Evolutionary conservation across 2,329 filamentous ascomycete species (phyloP).

Genomic region (Akanthomyces dipterigenus): DNA sequence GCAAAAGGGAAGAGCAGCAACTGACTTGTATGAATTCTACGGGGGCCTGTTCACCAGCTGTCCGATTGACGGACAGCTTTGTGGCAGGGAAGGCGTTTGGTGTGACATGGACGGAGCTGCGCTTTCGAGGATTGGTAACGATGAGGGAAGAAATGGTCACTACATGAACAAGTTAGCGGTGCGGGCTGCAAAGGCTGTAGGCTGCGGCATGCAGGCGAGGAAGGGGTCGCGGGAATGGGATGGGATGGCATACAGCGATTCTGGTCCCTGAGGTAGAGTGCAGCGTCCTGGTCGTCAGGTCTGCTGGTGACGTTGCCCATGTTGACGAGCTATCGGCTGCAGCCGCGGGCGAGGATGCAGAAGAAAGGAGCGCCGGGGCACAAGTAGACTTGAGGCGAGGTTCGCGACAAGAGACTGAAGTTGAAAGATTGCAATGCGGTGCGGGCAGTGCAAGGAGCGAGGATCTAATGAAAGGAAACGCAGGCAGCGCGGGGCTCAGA

Average conservation of each 20-base stretch:
- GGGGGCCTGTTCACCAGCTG: conserved; percentile 64
- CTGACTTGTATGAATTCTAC: conserved; percentile 89
- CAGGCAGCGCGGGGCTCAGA: conserved; percentile 21
- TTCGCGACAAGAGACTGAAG: background rate
- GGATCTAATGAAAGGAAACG: conserved; percentile 3
- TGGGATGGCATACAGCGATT: conserved; percentile 63
- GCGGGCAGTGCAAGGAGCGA: background rate
- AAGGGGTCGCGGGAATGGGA: conserved; percentile 13
- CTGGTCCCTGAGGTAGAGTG: conserved; percentile 85
- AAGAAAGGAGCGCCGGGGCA: background rate
- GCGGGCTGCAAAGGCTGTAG: background rate
- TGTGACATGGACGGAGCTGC: conserved; percentile 66
- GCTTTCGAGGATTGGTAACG: conserved; percentile 73
- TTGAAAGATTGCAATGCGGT: background rate
- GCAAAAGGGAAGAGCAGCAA: conserved; percentile 15
- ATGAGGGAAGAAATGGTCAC: conserved; percentile 81
- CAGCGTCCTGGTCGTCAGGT: conserved; percentile 66
- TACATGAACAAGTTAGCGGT: conserved; percentile 30
- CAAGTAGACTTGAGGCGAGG: background rate
- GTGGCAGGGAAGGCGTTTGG: conserved; percentile 87
- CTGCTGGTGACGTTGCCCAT: conserved; percentile 94
- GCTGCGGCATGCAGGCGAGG: conserved; percentile 14
- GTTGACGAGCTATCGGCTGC: conserved; percentile 28
- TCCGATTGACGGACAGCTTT: conserved; percentile 65
- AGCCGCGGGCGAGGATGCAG: conserved; percentile 1